Evolutionary conservation across 306 rosid species (phyloP).

Genomic region (Ormosia semicastrata): DNA sequence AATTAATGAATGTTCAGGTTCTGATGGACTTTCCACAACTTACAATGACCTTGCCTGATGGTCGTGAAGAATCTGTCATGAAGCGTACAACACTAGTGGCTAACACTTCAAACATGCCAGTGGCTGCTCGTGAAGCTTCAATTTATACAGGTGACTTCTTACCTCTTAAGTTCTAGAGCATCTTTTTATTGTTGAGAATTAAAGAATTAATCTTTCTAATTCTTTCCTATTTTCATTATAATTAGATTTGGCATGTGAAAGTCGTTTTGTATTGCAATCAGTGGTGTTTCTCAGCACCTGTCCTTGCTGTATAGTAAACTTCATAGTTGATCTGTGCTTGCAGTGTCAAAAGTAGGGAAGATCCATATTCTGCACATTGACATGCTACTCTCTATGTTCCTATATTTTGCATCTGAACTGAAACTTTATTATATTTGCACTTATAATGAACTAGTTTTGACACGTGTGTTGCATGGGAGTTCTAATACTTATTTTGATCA

Average conservation of each 20-base stretch:
- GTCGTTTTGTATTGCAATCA: slow-evolving; percentile 12
- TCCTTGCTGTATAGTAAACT: neutral
- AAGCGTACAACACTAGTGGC: slow-evolving; percentile 99
- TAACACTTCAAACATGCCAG: slow-evolving; percentile 99
- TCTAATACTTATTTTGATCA: neutral
- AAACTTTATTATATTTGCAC: slow-evolving; percentile 13
- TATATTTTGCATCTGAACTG: neutral
- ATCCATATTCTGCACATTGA: neutral
- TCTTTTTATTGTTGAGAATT: neutral
- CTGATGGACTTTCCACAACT: slow-evolving; percentile 99
- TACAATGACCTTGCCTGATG: slow-evolving; percentile 99
- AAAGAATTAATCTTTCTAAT: neutral
- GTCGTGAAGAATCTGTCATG: slow-evolving; percentile 99
- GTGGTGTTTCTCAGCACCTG: slow-evolving; percentile 1
- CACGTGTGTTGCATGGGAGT: neutral
- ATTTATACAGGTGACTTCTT: slow-evolving; percentile 82
- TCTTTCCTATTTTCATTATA: neutral
- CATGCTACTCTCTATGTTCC: slow-evolving; percentile 22
- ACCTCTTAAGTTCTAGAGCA: neutral
- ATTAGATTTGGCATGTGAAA: slow-evolving; percentile 5
- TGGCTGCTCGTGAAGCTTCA: slow-evolving; percentile 99
- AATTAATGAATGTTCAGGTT: slow-evolving; percentile 51
- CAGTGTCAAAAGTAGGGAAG: neutral
- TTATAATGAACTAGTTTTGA: neutral
- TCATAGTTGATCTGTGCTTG: neutral